Conservation (phyloP, 176 grass and related monocot species). For the Avena sativa region DNA sequence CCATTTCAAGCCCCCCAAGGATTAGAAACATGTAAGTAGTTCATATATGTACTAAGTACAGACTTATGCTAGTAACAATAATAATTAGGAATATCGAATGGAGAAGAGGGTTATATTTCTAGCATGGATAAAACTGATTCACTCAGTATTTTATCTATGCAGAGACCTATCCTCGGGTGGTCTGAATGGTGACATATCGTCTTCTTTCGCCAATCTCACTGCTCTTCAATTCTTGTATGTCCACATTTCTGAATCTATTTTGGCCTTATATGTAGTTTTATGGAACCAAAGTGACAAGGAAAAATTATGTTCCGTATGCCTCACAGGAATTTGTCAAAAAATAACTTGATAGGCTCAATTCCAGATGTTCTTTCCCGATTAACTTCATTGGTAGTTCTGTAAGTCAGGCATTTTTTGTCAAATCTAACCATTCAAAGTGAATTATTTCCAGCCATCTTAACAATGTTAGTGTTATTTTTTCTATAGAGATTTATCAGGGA, state of each 20-base stretch:
- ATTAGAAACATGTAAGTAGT: conserved; percentile 55
- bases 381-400: conserved; percentile 52
- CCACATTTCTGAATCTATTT: background rate
- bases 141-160: background rate
- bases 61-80: background rate
- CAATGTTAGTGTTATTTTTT: background rate
- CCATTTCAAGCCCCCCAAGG: conserved; percentile 44
- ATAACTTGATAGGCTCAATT: conserved; percentile 63
- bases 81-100: background rate
- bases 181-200: conserved; percentile 53
- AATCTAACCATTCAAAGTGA: background rate
- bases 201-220: conserved; percentile 48
- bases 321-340: conserved; percentile 70
- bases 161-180: conserved; percentile 59
- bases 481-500: conserved; percentile 62
- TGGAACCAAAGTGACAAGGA: no score
- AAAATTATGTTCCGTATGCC: no score
- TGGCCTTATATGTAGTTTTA: background rate
- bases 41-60: background rate
- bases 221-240: conserved; percentile 55
- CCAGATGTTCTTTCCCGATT: conserved; percentile 54
- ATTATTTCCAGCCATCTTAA: background rate
- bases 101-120: background rate
- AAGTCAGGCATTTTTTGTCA: conserved; percentile 28
- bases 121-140: background rate